These are phyloP conservation scores for Neofusicoccum parvum DNA, from an alignment of 2,329 filamentous ascomycete genomes.

Conservation along the genomic window DNA sequence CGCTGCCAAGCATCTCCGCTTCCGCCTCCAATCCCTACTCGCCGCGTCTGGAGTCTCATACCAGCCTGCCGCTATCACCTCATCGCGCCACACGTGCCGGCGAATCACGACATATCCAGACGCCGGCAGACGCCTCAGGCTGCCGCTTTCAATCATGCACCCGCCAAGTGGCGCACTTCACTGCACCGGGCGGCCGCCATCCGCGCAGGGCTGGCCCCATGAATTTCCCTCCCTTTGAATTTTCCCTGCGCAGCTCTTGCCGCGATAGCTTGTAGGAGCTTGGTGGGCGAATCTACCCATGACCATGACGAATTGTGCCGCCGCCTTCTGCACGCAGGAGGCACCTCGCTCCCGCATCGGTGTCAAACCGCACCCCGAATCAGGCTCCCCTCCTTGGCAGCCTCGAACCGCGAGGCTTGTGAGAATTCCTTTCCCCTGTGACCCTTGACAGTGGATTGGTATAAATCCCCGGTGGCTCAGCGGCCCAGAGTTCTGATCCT, in stretches of 20 bases:
- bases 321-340: neutral
- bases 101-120: neutral
- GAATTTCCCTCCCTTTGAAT: neutral
- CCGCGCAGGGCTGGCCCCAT: constrained; percentile 1
- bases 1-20: constrained; percentile 16
- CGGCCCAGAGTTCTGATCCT: neutral
- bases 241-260: neutral
- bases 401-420: neutral
- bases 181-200: neutral
- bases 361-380: constrained; percentile 1
- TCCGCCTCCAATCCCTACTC: neutral
- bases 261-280: constrained; percentile 12
- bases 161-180: neutral
- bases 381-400: neutral
- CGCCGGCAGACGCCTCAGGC: neutral
- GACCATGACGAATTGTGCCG: neutral
- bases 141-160: constrained; percentile 6
- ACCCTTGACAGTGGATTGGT: neutral
- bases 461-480: neutral
- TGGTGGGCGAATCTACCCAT: neutral
- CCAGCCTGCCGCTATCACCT: neutral
- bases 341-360: neutral
- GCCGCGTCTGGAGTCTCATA: neutral
- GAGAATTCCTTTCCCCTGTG: neutral
- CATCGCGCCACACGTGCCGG: neutral